Base-by-base conservation (phyloP, 2,329 filamentous ascomycete species). In the Nothomitra cinnamomea region DNA sequence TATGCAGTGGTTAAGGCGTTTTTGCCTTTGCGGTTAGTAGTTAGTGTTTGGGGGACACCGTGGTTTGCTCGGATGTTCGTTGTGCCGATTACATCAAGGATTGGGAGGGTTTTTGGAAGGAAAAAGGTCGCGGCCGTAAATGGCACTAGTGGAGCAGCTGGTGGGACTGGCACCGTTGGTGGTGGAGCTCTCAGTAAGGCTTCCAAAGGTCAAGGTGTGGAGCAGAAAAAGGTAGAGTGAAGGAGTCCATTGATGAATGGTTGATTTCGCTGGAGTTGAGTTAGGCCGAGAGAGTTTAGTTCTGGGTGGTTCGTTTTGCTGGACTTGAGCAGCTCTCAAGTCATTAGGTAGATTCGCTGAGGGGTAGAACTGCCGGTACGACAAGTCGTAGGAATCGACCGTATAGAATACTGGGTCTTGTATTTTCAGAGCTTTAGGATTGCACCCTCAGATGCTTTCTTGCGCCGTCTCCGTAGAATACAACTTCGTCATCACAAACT, bases 1-100 rank as follows among this genome's bases (percentile, higher is more conserved):
- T 98, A 92, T 71, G 85, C 87, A 0, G 77, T 95, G 57, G 94
- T 87, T 1, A 98, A 98, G 69, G 80, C 80, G 15, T 63, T 96
- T 55, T 66, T 98, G 58, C 87, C 92, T 0, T 61, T 85, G 12
- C 76, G 92, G 59, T 77, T 98, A 57, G 70, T 83, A 24, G 67
- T 79, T 5, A 95, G 89, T 68, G 76, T 94, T 2, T 94, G 85
- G 87, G 83, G 78, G 13, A 95, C 92, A 48, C 92, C 92, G 2
- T 94, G 87, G 84, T 94, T 96, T 72, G 89, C 89, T 1, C 76
- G 81, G 43, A 69, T 77, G 21, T 69, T 85, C 40, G 67, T 84
- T 12, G 62, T 70, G 36, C 75, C 74, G 1, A 54, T 74, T 28
- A 66, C 66, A 28, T 32, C 28, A 10, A 32, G 28, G 28, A 10